Evolutionary conservation across 257 asterid genomes (phyloP).

Genomic region (Asclepias syriaca): DNA sequence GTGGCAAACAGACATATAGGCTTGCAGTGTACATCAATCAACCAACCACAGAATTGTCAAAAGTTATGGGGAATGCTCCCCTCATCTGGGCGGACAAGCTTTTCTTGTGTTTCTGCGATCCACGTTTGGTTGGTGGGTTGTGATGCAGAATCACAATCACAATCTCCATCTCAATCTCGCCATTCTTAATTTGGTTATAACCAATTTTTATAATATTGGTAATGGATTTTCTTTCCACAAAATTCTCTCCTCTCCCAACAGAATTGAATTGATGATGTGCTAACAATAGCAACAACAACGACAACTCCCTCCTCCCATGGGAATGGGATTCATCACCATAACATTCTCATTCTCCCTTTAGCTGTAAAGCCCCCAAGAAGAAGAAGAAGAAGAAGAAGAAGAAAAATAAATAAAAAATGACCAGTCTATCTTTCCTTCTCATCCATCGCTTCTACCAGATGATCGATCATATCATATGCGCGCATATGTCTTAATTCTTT

Average conservation of each 20-base stretch:
- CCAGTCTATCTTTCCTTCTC: background rate
- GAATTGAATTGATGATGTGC: background rate
- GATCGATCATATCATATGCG: no score
- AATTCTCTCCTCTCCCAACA: conserved; percentile 11
- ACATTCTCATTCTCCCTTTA: background rate
- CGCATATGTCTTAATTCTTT: no score
- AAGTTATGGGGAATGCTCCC: background rate
- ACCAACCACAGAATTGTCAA: background rate
- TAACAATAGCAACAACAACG: background rate
- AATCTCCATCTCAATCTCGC: no score
- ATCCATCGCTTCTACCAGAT: no score
- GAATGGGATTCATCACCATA: background rate
- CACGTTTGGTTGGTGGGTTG: background rate
- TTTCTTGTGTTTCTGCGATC: conserved; percentile 1
- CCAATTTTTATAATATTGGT: background rate
- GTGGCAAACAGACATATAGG: background rate
- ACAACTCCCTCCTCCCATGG: background rate
- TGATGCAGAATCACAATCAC: background rate
- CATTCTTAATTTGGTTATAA: background rate
- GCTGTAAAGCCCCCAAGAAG: background rate
- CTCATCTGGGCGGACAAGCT: background rate
- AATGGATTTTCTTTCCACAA: conserved; percentile 5
- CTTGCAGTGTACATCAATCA: background rate
- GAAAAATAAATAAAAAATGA: no score
- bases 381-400: background rate